phyloP scores from a whole-genome alignment of 306 rosid genomes.

The peach (Prunus persica) region Prunus_persica_NCBIv2 NC_034011.1:24926001-24926500 shows the following conservation, averaged over 20 bases:
- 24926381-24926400: constrained; percentile 17
- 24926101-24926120: too few relatives aligned
- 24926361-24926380: neutral
- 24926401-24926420: constrained; percentile 34
- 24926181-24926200: too few relatives aligned
- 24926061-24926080: too few relatives aligned
- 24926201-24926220: too few relatives aligned
- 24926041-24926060: too few relatives aligned
- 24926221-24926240: too few relatives aligned
- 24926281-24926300: neutral
- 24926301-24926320: neutral
- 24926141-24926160: too few relatives aligned
- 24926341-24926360: neutral
- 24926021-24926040: too few relatives aligned
- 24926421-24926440: neutral
- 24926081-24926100: too few relatives aligned
- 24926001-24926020: too few relatives aligned
- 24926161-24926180: too few relatives aligned
- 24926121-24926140: too few relatives aligned
- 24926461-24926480: neutral
- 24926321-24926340: neutral
- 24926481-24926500: constrained; percentile 53
- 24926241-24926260: neutral
- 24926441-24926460: constrained; percentile 23
- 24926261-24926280: neutral